A percentile compares a stretch with the other conserved stretches of the same genome.
Conservation (phyloP, 495 filamentous ascomycete genomes). For the Neohortaea acidophila region DNA sequence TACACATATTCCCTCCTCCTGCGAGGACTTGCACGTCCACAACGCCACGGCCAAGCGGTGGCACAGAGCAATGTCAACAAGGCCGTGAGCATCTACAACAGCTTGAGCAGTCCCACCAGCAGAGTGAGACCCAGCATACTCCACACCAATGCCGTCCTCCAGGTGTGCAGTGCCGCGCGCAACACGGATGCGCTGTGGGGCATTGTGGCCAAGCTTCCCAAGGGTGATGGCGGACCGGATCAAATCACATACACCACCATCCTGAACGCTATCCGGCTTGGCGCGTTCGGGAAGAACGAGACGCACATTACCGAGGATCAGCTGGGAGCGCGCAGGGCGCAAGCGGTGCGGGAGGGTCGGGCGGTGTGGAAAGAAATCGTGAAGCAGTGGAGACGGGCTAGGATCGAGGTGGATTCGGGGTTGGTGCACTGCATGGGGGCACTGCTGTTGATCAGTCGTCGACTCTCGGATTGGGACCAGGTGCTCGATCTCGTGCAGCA, state of each 20-base stretch:
- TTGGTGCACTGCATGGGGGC: conserved; percentile 64
- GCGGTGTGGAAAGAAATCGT: conserved; percentile 69
- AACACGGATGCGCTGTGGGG: conserved; percentile 65
- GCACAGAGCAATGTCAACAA: conserved; percentile 7
- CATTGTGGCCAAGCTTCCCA: conserved; percentile 49
- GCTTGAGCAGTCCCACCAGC: conserved; percentile 43
- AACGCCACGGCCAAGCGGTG: not conserved
- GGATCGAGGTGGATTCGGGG: conserved; percentile 53
- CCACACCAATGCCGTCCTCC: conserved; percentile 74
- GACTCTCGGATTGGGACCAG: conserved; percentile 47
- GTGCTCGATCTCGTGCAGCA: conserved; percentile 59
- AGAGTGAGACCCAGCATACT: conserved; percentile 50
- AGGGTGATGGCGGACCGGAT: conserved; percentile 47
- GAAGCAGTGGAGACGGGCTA: conserved; percentile 51
- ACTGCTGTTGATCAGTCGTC: conserved; percentile 44
- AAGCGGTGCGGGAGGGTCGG: conserved; percentile 42
- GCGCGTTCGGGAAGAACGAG: conserved; percentile 18
- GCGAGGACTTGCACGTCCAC: conserved; percentile 43
- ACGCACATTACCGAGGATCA: conserved; percentile 23
- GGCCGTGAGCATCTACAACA: conserved; percentile 38
- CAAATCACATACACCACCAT: conserved; percentile 64
- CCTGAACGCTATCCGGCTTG: conserved; percentile 47
- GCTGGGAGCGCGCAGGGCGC: conserved; percentile 19
- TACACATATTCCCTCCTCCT: conserved; percentile 74
- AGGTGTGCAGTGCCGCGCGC: conserved; percentile 52